These are phyloP conservation scores for Hyphodiscus sp. DNA, from an alignment of 2,329 filamentous ascomycete genomes.

Conservation along the genomic window DNA sequence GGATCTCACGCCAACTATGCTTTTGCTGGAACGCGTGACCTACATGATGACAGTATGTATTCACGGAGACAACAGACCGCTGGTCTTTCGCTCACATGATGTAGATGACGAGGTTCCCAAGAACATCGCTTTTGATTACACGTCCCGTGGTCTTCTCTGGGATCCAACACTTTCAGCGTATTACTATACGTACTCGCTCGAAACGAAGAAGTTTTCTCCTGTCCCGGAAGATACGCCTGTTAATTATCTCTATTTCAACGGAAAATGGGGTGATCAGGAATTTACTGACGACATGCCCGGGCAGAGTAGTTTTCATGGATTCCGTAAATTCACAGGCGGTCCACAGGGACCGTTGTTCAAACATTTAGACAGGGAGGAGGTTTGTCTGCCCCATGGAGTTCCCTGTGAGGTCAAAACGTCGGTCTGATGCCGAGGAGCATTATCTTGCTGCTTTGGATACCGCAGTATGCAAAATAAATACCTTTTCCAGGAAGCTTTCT, in stretches of 20 bases:
- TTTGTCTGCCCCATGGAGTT: not conserved
- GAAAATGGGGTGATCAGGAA: conserved; percentile 86
- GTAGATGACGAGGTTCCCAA: conserved; percentile 41
- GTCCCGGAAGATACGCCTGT: conserved; percentile 68
- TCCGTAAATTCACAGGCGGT: conserved; percentile 44
- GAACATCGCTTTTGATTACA: conserved; percentile 45
- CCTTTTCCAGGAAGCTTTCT: no score
- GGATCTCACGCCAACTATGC: conserved; percentile 69
- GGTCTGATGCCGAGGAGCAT: no score
- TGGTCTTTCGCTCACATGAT: conserved; percentile 23
- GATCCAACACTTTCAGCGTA: conserved; percentile 52
- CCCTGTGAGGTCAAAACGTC: no score
- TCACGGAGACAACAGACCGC: conserved; percentile 39
- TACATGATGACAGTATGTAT: conserved; percentile 57
- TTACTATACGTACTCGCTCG: conserved; percentile 45
- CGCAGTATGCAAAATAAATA: no score
- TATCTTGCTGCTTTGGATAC: no score
- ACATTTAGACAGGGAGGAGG: not conserved
- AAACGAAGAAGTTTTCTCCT: conserved; percentile 28
- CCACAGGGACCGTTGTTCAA: conserved; percentile 46
- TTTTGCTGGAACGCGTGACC: conserved; percentile 54
- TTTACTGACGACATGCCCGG: conserved; percentile 51
- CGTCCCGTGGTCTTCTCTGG: conserved; percentile 63
- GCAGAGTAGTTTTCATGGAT: conserved; percentile 33
- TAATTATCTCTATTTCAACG: conserved; percentile 80